These are phyloP conservation scores for Talaromyces sp. DNA, from an alignment of 2,329 filamentous ascomycete genomes.

Conservation along the genomic window DNA sequence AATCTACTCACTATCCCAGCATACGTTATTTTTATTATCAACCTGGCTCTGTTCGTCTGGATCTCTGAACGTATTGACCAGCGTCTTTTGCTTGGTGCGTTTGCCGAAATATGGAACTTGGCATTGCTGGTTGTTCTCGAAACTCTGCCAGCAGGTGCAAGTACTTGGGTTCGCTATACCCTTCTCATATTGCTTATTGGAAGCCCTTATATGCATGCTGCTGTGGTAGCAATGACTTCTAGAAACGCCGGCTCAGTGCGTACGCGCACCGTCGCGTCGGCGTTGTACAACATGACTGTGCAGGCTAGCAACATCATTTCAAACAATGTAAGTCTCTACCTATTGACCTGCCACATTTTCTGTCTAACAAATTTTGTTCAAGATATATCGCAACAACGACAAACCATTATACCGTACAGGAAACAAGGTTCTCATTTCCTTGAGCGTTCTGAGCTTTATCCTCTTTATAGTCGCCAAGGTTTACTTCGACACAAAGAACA, in stretches of 20 bases:
- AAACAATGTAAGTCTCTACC: constrained; percentile 24
- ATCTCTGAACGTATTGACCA: constrained; percentile 52
- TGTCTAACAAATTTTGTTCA: background rate
- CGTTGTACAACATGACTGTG: constrained; percentile 43
- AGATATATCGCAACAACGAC: constrained; percentile 53
- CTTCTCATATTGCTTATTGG: constrained; percentile 50
- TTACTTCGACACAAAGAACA: constrained; percentile 37
- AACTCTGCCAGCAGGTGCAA: constrained; percentile 41
- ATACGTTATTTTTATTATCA: constrained; percentile 51
- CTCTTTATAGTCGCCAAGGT: constrained; percentile 42
- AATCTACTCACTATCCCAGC: constrained; percentile 60
- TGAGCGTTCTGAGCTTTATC: constrained; percentile 45
- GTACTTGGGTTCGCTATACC: constrained; percentile 48
- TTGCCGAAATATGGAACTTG: constrained; percentile 49
- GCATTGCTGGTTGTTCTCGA: constrained; percentile 48
- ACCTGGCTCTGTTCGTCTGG: constrained; percentile 50
- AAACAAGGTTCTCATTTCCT: constrained; percentile 52
- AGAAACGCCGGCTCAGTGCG: constrained; percentile 38
- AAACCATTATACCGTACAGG: constrained; percentile 52
- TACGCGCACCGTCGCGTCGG: constrained; percentile 38
- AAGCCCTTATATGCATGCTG: constrained; percentile 54
- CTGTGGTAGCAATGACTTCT: constrained; percentile 43
- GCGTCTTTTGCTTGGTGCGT: constrained; percentile 48
- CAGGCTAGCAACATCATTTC: constrained; percentile 37
- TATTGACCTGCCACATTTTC: background rate